phyloP scores from a whole-genome alignment of 1,284 basidiomycete species.

The Cutaneotrichosporon arboriforme region DNA sequence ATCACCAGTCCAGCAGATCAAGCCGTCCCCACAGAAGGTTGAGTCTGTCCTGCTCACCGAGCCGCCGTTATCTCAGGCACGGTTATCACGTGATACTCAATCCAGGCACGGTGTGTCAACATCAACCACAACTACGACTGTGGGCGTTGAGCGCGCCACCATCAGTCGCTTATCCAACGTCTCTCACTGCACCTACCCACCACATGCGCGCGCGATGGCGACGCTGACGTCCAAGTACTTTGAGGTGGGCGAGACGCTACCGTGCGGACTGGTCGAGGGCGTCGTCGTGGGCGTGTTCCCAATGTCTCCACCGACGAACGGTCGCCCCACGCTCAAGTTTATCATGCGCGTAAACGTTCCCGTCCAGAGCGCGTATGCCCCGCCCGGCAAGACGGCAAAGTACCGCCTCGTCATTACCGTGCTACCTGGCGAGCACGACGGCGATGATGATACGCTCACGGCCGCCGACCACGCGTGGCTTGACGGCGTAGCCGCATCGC shows the following conservation, averaged over 20 bases:
- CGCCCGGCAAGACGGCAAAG: neutral
- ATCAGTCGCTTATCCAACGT: no score
- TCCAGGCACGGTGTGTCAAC: no score
- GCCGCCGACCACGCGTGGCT: neutral
- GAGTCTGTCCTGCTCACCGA: no score
- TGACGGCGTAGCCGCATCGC: neutral
- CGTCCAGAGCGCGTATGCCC: neutral
- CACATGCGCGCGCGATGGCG: neutral
- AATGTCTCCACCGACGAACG: neutral
- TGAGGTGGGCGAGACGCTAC: neutral
- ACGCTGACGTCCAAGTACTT: neutral
- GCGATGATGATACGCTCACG: neutral
- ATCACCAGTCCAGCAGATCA: no score
- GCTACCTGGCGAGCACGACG: neutral
- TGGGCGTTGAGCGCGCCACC: no score
- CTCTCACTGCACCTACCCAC: neutral
- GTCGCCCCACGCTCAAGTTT: neutral
- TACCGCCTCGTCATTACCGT: neutral
- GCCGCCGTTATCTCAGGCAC: no score
- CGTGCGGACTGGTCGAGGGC: neutral
- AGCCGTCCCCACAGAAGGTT: no score
- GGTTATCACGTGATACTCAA: no score
- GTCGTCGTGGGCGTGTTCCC: neutral
- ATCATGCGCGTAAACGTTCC: neutral
- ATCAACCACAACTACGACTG: no score